Base-by-base conservation (phyloP, 768 basidiomycete species). In the Russula brevipes region DNA sequence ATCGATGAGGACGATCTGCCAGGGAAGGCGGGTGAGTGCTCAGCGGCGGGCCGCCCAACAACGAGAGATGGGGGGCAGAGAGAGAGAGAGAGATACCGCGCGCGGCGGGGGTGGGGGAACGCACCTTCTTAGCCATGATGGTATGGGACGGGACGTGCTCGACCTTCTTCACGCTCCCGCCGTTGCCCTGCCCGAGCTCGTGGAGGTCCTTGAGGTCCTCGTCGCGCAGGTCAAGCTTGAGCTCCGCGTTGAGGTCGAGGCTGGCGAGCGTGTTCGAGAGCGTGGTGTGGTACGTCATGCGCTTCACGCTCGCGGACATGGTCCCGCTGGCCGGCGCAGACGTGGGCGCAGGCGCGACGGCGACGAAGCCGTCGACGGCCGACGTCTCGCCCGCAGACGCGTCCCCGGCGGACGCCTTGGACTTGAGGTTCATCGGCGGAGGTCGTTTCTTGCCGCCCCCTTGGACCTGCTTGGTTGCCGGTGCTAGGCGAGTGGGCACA, bases 51-150 rank as follows among this genome's bases (percentile, higher is more conserved):
- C 54, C 64, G 17, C 16, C 9, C 9, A 36, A 9, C 12, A n/a
- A n/a, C n/a, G n/a, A n/a, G n/a, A n/a, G n/a, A n/a, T n/a, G n/a
- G n/a, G 16, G 47, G 57, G 38, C 2, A 12, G 30, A 11, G 33
- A n/a, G n/a, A 11, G 8, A 36, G 35, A 50, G 5, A 14, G 39
- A 17, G 10, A n/a, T 14, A 33, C 24, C 17, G 8, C 17, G 30
- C 16, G 44, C 52, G 54, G n/a, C 14, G 51, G 4, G 7, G 54
- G 19, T 53, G 35, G 55, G 41, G 52, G 56, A 56, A 74, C 86
- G 61, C 70, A 88, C 97, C 85, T 99, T 99, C 79, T 97, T 95
- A 4, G 97, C 97, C 96, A 99, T 98, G 69, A 94, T 83, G 16
- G 86, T 93, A 44, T 88, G 87, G 38, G 94, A 92, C 12, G 94